Evolutionary conservation across 106 monocot genomes (phyloP), one percentile per base, ranked within the genome.

Genomic region (Alisma plantagoaquatica): DNA sequence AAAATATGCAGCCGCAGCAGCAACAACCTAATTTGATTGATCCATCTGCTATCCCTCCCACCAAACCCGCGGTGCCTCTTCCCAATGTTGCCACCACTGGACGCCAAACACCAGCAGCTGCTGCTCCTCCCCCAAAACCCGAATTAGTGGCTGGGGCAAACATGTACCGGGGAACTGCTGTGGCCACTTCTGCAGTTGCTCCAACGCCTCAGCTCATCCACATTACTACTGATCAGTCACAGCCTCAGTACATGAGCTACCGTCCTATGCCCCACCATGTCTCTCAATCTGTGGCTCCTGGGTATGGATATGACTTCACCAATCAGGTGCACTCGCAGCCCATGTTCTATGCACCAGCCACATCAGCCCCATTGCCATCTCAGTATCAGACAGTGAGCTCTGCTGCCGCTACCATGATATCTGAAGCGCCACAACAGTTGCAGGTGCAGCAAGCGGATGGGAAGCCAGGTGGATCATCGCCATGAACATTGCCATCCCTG

Each of bases 261-360:
- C 85, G 75, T 50, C 49, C 73, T 3, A 64, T 82, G 75, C 81
- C 70, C 1, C 81, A 81, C 16, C 78, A 73, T 14, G 61, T 57
- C 0, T 71, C 71, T 23, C 84, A 74, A 33, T 19, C 63, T 29
- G 51, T 54, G 2, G 51, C 56, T 20, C 35, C 63, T 20, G 52
- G 54, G 33, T 83, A 63, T 22, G 78, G 71, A 4, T 83, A 83
- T 43, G 83, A 83, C 14, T 69, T 27, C 52, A 43, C 59, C 10
- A 64, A 53, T 35, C 53, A 14, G 31, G 23, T 64, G 2, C 67
- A 60, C 19, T 18, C 63, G 7, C 47, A 27, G 3, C 82, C 50
- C 10, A 53, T 84, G 51, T 75, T 68, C 65, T 79, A 84, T 29
- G 60, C 84, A 14, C 84, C 68, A 29, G 53, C 75, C 25, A 27